Evolutionary conservation across 352 stramenopile species (phyloP).

Genomic region (Phytophthora megakarya): DNA sequence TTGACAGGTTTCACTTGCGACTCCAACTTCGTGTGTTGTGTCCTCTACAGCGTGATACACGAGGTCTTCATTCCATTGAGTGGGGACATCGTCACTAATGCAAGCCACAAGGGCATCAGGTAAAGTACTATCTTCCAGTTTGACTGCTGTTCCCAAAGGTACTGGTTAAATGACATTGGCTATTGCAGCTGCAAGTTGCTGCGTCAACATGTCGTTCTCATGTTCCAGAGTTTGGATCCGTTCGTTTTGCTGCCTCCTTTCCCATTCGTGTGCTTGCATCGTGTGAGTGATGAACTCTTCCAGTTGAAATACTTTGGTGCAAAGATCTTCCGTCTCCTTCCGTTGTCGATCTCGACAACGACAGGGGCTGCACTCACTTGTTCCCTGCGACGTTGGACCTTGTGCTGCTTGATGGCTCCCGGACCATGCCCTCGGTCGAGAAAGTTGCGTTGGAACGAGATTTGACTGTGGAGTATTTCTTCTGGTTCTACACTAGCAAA

Average conservation of each 20-base stretch:
- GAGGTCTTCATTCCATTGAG: slow-evolving; percentile 36
- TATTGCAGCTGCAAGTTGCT: slow-evolving; percentile 18
- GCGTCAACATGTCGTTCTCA: slow-evolving; percentile 48
- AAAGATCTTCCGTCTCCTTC: slow-evolving; percentile 70
- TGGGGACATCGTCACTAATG: slow-evolving; percentile 20
- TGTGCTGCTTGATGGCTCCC: slow-evolving; percentile 61
- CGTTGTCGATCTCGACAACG: slow-evolving; percentile 66
- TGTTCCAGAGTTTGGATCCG: slow-evolving; percentile 47
- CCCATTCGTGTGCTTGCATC: slow-evolving; percentile 61
- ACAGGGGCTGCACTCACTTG: slow-evolving; percentile 65
- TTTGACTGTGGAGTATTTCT: slow-evolving; percentile 15
- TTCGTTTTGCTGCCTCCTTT: slow-evolving; percentile 48
- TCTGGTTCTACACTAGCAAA: background rate
- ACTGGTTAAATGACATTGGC: slow-evolving; percentile 29
- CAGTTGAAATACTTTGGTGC: slow-evolving; percentile 71
- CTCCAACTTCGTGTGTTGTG: slow-evolving; percentile 51
- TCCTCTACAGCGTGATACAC: slow-evolving; percentile 42
- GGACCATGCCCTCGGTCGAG: slow-evolving; percentile 36
- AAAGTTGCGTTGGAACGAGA: slow-evolving; percentile 19
- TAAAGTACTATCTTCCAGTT: slow-evolving; percentile 33
- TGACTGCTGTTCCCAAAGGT: slow-evolving; percentile 29
- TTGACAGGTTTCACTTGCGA: slow-evolving; percentile 41
- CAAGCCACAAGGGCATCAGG: slow-evolving; percentile 29
- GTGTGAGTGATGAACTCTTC: slow-evolving; percentile 70
- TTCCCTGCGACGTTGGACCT: slow-evolving; percentile 62